Evolutionary conservation across 202 grass and related monocot species (phyloP).

Genomic region (Schoenoplectus triqueter): DNA sequence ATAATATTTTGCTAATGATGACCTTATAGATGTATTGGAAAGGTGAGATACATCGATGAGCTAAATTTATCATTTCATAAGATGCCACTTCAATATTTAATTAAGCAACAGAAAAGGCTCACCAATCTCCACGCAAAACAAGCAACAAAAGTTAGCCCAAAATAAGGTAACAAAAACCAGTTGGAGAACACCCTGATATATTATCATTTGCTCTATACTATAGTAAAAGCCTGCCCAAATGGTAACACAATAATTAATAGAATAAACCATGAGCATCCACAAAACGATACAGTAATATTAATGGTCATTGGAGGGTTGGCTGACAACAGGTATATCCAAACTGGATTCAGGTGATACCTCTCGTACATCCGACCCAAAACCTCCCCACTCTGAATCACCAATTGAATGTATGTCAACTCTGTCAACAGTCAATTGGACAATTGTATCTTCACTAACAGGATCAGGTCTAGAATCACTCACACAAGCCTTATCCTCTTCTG

Average conservation of each 20-base stretch:
- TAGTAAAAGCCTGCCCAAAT: conserved; percentile 16
- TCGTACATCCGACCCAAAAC: conserved; percentile 62
- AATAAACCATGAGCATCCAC: conserved; percentile 11
- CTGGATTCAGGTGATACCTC: conserved; percentile 64
- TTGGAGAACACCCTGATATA: conserved; percentile 9
- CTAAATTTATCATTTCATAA: not conserved
- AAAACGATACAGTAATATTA: conserved; percentile 29
- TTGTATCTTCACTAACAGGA: conserved; percentile 48
- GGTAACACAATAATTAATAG: conserved; percentile 9
- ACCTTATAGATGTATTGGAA: no score
- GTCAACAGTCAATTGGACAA: conserved; percentile 65
- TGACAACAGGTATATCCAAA: conserved; percentile 82
- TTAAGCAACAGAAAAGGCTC: not conserved
- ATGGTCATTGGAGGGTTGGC: conserved; percentile 47
- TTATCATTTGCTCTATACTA: conserved; percentile 32
- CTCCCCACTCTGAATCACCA: conserved; percentile 60
- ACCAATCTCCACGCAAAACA: conserved; percentile 13
- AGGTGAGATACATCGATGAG: not conserved
- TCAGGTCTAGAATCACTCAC: conserved; percentile 67
- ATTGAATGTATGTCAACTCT: conserved; percentile 67
- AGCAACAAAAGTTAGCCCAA: not conserved
- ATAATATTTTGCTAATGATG: no score
- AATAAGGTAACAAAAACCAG: conserved; percentile 1
- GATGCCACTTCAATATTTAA: conserved; percentile 7
- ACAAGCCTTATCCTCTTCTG: conserved; percentile 91